Evolutionary conservation across 2,329 filamentous ascomycete genomes (phyloP).

Genomic region (Pseudogymnoascus pannorum): DNA sequence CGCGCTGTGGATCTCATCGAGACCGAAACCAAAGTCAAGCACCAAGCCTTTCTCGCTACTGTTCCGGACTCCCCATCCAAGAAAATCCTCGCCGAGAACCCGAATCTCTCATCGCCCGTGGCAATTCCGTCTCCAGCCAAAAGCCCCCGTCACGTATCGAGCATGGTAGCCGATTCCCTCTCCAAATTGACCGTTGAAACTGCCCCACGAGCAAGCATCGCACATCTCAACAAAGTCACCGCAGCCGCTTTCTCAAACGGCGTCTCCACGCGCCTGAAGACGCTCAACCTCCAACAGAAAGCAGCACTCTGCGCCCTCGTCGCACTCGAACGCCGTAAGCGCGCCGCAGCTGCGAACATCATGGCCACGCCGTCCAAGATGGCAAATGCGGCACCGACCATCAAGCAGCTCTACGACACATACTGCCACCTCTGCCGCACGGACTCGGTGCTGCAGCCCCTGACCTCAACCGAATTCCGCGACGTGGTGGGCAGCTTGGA

Average conservation of each 20-base stretch:
- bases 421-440: conserved; percentile 77
- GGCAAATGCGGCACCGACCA: conserved; percentile 60
- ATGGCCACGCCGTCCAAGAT: conserved; percentile 54
- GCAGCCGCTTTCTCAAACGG: conserved; percentile 86
- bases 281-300: conserved; percentile 92
- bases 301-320: conserved; percentile 84
- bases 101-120: conserved; percentile 58
- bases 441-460: conserved; percentile 81
- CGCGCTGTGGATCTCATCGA: conserved; percentile 86
- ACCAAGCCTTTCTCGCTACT: conserved; percentile 53
- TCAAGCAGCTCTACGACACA: conserved; percentile 76
- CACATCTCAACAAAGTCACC: conserved; percentile 86
- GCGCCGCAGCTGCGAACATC: conserved; percentile 40
- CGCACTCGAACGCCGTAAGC: conserved; percentile 72
- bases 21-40: conserved; percentile 68
- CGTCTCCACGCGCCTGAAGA: conserved; percentile 72
- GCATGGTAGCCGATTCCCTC: conserved; percentile 30
- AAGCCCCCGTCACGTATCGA: conserved; percentile 29
- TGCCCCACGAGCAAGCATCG: conserved; percentile 81
- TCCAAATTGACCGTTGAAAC: conserved; percentile 61
- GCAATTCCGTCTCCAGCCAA: conserved; percentile 28
- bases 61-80: conserved; percentile 61
- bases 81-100: conserved; percentile 71
- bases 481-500: conserved; percentile 88
- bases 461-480: conserved; percentile 87